Percentiles rank a stretch among this genome's conserved stretches.
phyloP scores from a whole-genome alignment of 78 protist species.

The Chrysochromulina parva region DNA sequence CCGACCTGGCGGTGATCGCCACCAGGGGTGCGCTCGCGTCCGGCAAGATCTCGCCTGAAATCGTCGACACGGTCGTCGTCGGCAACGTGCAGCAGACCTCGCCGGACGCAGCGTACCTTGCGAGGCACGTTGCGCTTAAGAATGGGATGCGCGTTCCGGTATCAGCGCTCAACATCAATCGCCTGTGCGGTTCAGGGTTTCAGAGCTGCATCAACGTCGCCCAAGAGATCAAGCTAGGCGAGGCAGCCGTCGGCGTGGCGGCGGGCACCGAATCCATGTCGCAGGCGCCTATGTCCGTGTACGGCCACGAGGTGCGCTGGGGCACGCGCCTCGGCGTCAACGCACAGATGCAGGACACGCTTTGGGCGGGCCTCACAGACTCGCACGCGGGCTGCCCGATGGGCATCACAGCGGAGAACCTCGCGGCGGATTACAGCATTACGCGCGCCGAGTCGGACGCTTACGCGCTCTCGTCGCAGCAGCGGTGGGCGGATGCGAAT shows the following conservation, averaged over 20 bases:
- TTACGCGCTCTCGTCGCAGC: conserved; percentile 60
- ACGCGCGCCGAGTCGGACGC: conserved; percentile 62
- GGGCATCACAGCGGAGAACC: conserved; percentile 77
- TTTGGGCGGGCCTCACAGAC: conserved; percentile 73
- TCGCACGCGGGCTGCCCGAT: conserved; percentile 51
- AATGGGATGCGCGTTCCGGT: conserved; percentile 34
- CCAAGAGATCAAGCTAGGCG: conserved; percentile 61
- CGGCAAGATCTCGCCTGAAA: not conserved
- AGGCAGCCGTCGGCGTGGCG: conserved; percentile 47
- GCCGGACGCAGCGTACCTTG: conserved; percentile 62
- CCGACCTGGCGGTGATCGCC: conserved; percentile 62
- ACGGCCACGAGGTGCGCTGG: conserved; percentile 44
- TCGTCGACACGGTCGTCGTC: conserved; percentile 47
- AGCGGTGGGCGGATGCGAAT: conserved; percentile 30
- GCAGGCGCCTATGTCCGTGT: conserved; percentile 55
- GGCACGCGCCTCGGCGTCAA: conserved; percentile 66
- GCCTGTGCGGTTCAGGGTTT: conserved; percentile 81
- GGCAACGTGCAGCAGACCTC: conserved; percentile 67
- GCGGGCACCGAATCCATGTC: conserved; percentile 71
- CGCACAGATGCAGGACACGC: conserved; percentile 56
- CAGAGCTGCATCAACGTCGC: conserved; percentile 56
- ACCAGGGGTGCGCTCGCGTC: conserved; percentile 51
- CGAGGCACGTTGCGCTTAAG: conserved; percentile 65
- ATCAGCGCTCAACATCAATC: conserved; percentile 67
- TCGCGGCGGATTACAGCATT: conserved; percentile 58